Base-by-base conservation (phyloP, 805 yeast species). In the Saccharomycopsis oosterbeekiorum region DNA sequence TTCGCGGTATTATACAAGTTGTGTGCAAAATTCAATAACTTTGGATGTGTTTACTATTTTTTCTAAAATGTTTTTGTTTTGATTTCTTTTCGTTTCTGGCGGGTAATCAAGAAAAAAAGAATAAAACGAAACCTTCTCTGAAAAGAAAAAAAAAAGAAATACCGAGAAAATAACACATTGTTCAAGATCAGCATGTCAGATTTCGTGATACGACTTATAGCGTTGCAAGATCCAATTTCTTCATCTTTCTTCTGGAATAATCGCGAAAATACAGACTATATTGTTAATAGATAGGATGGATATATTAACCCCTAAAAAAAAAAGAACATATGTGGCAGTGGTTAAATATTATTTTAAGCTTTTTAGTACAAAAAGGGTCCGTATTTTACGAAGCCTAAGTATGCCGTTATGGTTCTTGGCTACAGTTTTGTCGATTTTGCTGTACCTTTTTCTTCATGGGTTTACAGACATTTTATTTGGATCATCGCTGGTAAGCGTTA, bases 341-440 rank as follows among this genome's bases (percentile, higher is more conserved):
- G 36, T 42, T 10, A 50, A 40, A 34, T 56, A 56, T 34, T 24
- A 56, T 42, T 21, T 56, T 2, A 50, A 60, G 57, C 41, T 39
- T 43, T 17, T 57, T 11, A 40, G 47, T 42, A 26, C 56, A 15
- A 55, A 40, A 42, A 50, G 51, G 26, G 42, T 62, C 9, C 53
- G 47, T 14, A 24, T 62, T 15, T 57, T 36, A 14, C 53, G 53
- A 57, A 29, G 29, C 15, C 3, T 51, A 6, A 14, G n/a, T 12
- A 39, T 63, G 41, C 65, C 63, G n/a, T 17, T 60, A 40, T 63
- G 65, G 65, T n/a, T 59, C 14, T 6, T 54, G 26, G 21, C 40
- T n/a, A 17, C 39, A 2, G 11, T 57, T 11, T 6, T 59, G 15
- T 1, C 14, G 12, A 4, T 26, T 24, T 19, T 17, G n/a, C 26